These are phyloP conservation scores for Pleurotus cornucopiae DNA, from an alignment of 768 basidiomycete species.

Conservation along the genomic window DNA sequence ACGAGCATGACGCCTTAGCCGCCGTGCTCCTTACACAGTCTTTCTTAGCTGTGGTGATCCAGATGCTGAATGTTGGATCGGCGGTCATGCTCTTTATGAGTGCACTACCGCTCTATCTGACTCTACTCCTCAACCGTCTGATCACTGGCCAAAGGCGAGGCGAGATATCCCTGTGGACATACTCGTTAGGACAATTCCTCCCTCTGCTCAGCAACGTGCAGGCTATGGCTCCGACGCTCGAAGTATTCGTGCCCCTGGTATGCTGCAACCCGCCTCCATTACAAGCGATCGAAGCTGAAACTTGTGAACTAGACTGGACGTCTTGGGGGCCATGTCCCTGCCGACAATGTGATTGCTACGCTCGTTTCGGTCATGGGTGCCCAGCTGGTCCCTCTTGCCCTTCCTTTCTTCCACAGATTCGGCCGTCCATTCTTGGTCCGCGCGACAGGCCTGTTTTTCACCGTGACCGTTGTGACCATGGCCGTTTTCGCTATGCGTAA, in stretches of 20 bases:
- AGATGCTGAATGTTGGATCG: slow-evolving; percentile 69
- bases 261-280: slow-evolving; percentile 16
- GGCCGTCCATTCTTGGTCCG: slow-evolving; percentile 9
- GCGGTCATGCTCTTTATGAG: slow-evolving; percentile 70
- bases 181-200: slow-evolving; percentile 54
- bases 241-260: slow-evolving; percentile 90
- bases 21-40: slow-evolving; percentile 61
- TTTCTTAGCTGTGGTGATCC: slow-evolving; percentile 50
- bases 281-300: too few species aligned
- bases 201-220: slow-evolving; percentile 57
- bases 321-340: slow-evolving; percentile 76
- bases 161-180: slow-evolving; percentile 53
- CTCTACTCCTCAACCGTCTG: slow-evolving; percentile 49
- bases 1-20: slow-evolving; percentile 60
- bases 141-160: slow-evolving; percentile 22
- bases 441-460: slow-evolving; percentile 40
- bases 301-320: slow-evolving; percentile 61
- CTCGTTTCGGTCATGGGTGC: slow-evolving; percentile 59
- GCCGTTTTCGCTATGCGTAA: slow-evolving; percentile 54
- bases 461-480: slow-evolving; percentile 46
- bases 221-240: slow-evolving; percentile 56
- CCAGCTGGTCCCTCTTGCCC: slow-evolving; percentile 51
- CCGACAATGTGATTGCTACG: slow-evolving; percentile 84
- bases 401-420: slow-evolving; percentile 78
- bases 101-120: slow-evolving; percentile 50